These are phyloP conservation scores for Whalleya microplaca DNA, from an alignment of 2,329 filamentous ascomycete genomes.

Conservation along the genomic window DNA sequence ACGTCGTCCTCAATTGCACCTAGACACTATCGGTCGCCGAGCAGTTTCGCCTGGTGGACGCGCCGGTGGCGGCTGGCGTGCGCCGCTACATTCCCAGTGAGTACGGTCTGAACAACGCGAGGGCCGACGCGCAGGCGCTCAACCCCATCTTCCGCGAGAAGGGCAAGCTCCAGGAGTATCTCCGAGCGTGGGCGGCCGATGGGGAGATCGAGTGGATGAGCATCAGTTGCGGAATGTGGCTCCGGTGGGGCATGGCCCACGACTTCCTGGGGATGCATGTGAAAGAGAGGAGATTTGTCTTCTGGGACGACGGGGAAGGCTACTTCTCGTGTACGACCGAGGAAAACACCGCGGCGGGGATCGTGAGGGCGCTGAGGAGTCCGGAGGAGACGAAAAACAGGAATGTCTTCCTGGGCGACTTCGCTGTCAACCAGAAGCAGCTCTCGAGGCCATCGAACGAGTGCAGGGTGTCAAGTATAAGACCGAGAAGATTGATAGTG, in stretches of 20 bases:
- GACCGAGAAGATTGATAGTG: constrained; percentile 32
- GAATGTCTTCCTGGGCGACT: constrained; percentile 40
- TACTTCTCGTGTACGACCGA: constrained; percentile 40
- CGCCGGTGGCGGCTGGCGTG: too few species aligned
- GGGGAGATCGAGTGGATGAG: constrained; percentile 37
- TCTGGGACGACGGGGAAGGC: constrained; percentile 41
- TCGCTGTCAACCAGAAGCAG: constrained; percentile 37
- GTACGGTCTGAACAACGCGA: too few species aligned
- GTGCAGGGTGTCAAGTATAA: constrained; percentile 45
- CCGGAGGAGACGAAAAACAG: constrained; percentile 40
- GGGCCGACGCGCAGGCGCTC: constrained; percentile 30
- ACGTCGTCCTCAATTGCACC: too few species aligned
- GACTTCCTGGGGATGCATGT: constrained; percentile 35
- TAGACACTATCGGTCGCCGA: too few species aligned
- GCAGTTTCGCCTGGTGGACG: too few species aligned
- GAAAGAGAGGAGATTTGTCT: constrained; percentile 24
- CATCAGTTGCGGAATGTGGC: constrained; percentile 34
- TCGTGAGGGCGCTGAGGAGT: constrained; percentile 34
- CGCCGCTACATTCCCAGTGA: too few species aligned
- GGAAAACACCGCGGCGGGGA: constrained; percentile 38
- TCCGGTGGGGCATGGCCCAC: constrained; percentile 33
- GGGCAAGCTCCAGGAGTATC: constrained; percentile 34
- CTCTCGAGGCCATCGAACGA: constrained; percentile 52
- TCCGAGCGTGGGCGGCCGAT: constrained; percentile 29
- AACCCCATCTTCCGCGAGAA: constrained; percentile 32